phyloP scores from a whole-genome alignment of 352 stramenopile genomes.

The Pythium angustatum region DNA sequence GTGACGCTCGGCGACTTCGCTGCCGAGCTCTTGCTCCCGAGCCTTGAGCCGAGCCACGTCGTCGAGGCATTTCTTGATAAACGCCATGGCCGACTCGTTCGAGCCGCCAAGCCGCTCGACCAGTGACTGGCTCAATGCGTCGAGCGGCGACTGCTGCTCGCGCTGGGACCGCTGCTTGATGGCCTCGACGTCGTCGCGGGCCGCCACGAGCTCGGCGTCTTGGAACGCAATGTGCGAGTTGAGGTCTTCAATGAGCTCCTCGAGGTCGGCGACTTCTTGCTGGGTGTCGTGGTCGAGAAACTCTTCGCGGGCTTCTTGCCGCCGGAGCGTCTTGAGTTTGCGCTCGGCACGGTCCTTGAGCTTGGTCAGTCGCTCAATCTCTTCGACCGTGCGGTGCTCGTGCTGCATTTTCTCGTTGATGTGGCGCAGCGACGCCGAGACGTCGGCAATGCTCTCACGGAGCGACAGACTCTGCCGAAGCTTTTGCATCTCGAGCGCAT shows the following conservation, averaged over 20 bases:
- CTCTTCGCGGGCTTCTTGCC: conserved; percentile 48
- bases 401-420: conserved; percentile 70
- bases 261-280: conserved; percentile 68
- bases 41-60: conserved; percentile 53
- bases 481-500: conserved; percentile 82
- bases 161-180: conserved; percentile 45
- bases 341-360: conserved; percentile 63
- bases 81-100: conserved; percentile 2
- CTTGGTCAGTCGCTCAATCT: conserved; percentile 71
- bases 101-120: conserved; percentile 32
- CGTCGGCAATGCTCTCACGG: conserved; percentile 73
- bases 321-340: conserved; percentile 51
- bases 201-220: conserved; percentile 59
- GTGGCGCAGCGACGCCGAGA: conserved; percentile 54
- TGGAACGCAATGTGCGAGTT: conserved; percentile 85
- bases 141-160: conserved; percentile 49
- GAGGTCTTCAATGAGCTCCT: conserved; percentile 77
- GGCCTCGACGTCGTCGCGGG: conserved; percentile 51
- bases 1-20: conserved; percentile 40
- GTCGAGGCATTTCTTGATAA: conserved; percentile 57
- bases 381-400: conserved; percentile 57
- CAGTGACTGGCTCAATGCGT: conserved; percentile 37
- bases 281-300: conserved; percentile 65
- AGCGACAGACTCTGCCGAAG: conserved; percentile 72
- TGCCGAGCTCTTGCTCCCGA: conserved; percentile 43